Conservation (phyloP, 495 filamentous ascomycete genomes). For the Aspergillus asperescens region DNA sequence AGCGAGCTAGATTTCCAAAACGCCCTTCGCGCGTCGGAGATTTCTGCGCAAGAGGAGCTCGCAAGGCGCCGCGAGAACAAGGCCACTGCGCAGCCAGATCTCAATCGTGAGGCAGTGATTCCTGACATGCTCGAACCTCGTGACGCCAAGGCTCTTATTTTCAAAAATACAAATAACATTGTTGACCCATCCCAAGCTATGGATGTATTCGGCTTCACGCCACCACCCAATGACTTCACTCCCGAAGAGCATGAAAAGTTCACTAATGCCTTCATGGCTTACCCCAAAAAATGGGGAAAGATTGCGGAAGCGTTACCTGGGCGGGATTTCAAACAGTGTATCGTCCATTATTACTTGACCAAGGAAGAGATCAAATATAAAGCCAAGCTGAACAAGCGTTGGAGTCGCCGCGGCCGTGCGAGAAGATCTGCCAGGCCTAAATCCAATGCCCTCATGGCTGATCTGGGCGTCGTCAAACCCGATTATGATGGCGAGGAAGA, state of each 20-base stretch:
- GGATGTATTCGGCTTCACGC: slow-evolving; percentile 64
- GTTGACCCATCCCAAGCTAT: slow-evolving; percentile 63
- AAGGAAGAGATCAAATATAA: slow-evolving; percentile 86
- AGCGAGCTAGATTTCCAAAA: slow-evolving; percentile 74
- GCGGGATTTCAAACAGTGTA: slow-evolving; percentile 78
- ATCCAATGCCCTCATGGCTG: slow-evolving; percentile 70
- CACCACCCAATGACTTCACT: slow-evolving; percentile 77
- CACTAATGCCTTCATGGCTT: slow-evolving; percentile 69
- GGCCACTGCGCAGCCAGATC: slow-evolving; percentile 66
- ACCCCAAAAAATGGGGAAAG: slow-evolving; percentile 88
- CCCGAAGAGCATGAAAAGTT: slow-evolving; percentile 72
- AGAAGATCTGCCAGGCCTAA: slow-evolving; percentile 55
- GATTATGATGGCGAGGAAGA: slow-evolving; percentile 55
- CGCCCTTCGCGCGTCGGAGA: slow-evolving; percentile 69
- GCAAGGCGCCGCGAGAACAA: slow-evolving; percentile 61
- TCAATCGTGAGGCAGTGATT: slow-evolving; percentile 77
- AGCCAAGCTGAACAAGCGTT: slow-evolving; percentile 66
- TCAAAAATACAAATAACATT: slow-evolving; percentile 67
- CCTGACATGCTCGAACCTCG: slow-evolving; percentile 66
- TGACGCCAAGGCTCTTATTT: slow-evolving; percentile 46
- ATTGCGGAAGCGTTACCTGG: slow-evolving; percentile 69
- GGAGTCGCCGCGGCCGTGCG: slow-evolving; percentile 59
- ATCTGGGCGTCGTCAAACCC: slow-evolving; percentile 55
- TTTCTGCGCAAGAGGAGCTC: slow-evolving; percentile 66
- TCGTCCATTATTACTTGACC: slow-evolving; percentile 92